Evolutionary conservation across 116 monocot genomes (phyloP), one percentile per base, ranked within the genome.

Genomic region (Thalassia testudinum): DNA sequence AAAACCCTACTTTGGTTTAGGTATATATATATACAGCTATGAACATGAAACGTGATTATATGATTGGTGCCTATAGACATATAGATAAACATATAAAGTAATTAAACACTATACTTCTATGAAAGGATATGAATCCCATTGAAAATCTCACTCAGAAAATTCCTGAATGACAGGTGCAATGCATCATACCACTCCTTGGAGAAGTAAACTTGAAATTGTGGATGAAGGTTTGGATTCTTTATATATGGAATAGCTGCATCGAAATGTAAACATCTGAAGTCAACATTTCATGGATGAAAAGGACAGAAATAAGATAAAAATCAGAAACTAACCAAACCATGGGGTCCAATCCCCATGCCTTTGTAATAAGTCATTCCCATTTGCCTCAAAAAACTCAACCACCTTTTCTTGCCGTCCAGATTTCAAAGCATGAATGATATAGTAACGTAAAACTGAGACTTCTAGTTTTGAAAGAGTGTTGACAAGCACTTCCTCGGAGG

Each of bases 171-270:
- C 55, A 79, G 74, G 59, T 60, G 66, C 67, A 99, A 70, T 23
- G 86, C 77, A 62, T 99, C 82, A 54, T 69, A 69, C 97, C 97
- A 99, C 49, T 89, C 90, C 69, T 75, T 99, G 27, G 97, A 99
- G 63, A 99, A 99, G 63, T 89, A 99, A 23, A 89, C 74, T 54
- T 75, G 79, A 56, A 89, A 99, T 42, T 99, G 79, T 30, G 89
- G 89, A 73, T 89, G 75, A 77, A 82, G 47, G 52, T 60, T 82
- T 50, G 97, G 97, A 54, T 72, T 89, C 70, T 79, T 97, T 34
- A 89, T 43, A 69, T 99, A 99, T 37, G 82, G 85, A 75, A 99
- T 70, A 30, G 76, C 97, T 99, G 85, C 79, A 74, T 27, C 54
- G 18, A 51, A 40, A 27, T 15, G 12, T 3, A 5, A 34, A 34